Evolutionary conservation across 805 yeast species (phyloP).

Genomic region (Saccharomycopsis javanensis): DNA sequence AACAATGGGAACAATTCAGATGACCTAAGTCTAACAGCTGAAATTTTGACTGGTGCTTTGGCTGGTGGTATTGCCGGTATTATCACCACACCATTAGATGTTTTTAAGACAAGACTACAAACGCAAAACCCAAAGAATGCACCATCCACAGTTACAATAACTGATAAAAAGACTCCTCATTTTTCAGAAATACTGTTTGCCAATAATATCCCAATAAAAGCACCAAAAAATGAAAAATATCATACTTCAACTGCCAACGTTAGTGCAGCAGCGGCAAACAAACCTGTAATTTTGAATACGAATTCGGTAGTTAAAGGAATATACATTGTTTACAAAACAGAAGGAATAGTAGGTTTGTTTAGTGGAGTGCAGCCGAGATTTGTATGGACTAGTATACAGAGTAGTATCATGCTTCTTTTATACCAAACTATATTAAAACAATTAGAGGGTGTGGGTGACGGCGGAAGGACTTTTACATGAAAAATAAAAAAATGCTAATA

Average conservation of each 20-base stretch:
- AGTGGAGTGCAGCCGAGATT: constrained; percentile 95
- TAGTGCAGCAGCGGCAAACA: background rate
- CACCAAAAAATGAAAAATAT: background rate
- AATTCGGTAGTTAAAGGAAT: constrained; percentile 41
- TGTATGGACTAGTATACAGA: constrained; percentile 93
- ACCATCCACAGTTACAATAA: constrained; percentile 3
- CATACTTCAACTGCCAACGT: background rate
- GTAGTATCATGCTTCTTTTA: constrained; percentile 83
- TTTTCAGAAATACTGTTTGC: background rate
- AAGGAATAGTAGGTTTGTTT: constrained; percentile 74
- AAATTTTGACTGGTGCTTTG: constrained; percentile 81
- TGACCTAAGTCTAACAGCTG: constrained; percentile 48
- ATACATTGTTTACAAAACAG: constrained; percentile 48
- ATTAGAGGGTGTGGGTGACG: background rate
- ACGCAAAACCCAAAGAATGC: constrained; percentile 49
- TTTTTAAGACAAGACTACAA: constrained; percentile 85
- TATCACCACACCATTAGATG: constrained; percentile 85
- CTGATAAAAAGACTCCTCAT: background rate
- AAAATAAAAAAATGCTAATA: background rate
- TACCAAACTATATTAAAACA: constrained; percentile 67
- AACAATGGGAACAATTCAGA: constrained; percentile 27
- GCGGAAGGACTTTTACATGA: background rate
- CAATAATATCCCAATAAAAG: background rate
- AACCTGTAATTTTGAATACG: constrained; percentile 17
- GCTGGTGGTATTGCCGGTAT: constrained; percentile 93